These are phyloP conservation scores for Stylosanthes scabra DNA, from an alignment of 331 rosid species.

Conservation along the genomic window DNA sequence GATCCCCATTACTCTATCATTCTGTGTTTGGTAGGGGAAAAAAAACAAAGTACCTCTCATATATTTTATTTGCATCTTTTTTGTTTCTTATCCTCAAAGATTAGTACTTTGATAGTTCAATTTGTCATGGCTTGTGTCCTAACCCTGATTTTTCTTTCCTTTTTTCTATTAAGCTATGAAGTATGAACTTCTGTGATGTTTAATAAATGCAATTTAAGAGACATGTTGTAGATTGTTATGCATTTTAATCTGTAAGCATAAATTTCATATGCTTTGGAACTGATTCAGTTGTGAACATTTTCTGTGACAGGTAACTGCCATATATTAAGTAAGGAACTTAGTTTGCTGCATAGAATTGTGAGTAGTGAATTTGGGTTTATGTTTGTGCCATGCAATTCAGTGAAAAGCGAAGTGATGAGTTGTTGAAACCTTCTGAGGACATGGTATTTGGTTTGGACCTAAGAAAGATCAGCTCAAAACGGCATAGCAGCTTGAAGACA, in stretches of 20 bases:
- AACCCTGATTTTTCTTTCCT: background rate
- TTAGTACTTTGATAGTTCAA: slow-evolving; percentile 22
- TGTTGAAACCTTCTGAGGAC: slow-evolving; percentile 51
- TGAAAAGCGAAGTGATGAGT: slow-evolving; percentile 37
- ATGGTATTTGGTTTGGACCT: slow-evolving; percentile 66
- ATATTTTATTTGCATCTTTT: slow-evolving; percentile 14
- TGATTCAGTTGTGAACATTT: slow-evolving; percentile 35
- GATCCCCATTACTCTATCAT: slow-evolving; percentile 22
- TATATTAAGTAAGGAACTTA: slow-evolving; percentile 7
- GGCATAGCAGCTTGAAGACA: slow-evolving; percentile 50
- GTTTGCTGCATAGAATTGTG: slow-evolving; percentile 29
- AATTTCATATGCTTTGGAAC: background rate
- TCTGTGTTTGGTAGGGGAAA: slow-evolving; percentile 32
- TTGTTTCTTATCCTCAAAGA: background rate
- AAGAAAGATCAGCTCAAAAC: slow-evolving; percentile 53
- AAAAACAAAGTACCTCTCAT: slow-evolving; percentile 3
- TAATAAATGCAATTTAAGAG: background rate
- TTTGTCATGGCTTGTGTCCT: background rate
- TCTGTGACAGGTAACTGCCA: slow-evolving; percentile 32
- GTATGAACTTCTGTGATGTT: slow-evolving; percentile 10
- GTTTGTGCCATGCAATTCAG: slow-evolving; percentile 39
- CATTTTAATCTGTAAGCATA: background rate
- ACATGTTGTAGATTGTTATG: background rate
- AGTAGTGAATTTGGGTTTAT: slow-evolving; percentile 39
- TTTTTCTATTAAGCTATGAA: background rate